phyloP scores from a whole-genome alignment of 371 early-diverging fungal genomes.

The Coemansia sp. region DNA sequence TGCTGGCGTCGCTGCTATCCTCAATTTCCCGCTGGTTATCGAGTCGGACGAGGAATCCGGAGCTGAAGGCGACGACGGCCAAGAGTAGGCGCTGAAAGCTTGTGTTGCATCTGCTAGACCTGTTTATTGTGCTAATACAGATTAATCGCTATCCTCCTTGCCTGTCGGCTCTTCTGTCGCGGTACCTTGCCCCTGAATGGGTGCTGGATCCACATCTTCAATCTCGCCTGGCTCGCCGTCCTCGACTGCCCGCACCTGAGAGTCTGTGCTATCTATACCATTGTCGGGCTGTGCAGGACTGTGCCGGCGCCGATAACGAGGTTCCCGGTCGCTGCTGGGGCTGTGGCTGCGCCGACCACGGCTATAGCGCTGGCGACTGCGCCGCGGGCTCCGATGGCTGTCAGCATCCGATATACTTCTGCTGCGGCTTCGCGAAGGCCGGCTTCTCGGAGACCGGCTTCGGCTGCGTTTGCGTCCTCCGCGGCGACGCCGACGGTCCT shows the following conservation, averaged over 20 bases:
- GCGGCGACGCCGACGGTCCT: not conserved
- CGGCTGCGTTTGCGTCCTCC: slow-evolving; percentile 4
- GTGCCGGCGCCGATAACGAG: not conserved
- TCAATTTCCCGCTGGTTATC: slow-evolving; percentile 68
- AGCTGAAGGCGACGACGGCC: no score
- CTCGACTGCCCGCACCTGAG: slow-evolving; percentile 23
- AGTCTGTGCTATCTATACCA: no score
- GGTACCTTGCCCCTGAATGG: no score
- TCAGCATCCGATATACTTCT: not conserved
- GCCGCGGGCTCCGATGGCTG: no score
- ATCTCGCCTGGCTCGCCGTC: slow-evolving; percentile 50
- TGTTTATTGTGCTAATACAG: not conserved
- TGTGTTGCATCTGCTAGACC: no score
- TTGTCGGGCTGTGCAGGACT: no score
- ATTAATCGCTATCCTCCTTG: not conserved
- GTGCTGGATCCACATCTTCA: slow-evolving; percentile 24
- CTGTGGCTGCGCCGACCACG: slow-evolving; percentile 9
- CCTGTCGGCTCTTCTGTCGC: not conserved
- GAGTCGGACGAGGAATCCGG: slow-evolving; percentile 32
- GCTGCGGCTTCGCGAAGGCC: slow-evolving; percentile 6
- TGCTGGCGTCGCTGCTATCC: slow-evolving; percentile 92
- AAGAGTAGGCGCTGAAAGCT: no score
- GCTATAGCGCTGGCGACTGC: not conserved
- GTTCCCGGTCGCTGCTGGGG: not conserved
- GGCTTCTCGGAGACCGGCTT: slow-evolving; percentile 7